These are phyloP conservation scores for Gyromitra esculenta DNA, from an alignment of 2,329 filamentous ascomycete genomes.

Conservation along the genomic window DNA sequence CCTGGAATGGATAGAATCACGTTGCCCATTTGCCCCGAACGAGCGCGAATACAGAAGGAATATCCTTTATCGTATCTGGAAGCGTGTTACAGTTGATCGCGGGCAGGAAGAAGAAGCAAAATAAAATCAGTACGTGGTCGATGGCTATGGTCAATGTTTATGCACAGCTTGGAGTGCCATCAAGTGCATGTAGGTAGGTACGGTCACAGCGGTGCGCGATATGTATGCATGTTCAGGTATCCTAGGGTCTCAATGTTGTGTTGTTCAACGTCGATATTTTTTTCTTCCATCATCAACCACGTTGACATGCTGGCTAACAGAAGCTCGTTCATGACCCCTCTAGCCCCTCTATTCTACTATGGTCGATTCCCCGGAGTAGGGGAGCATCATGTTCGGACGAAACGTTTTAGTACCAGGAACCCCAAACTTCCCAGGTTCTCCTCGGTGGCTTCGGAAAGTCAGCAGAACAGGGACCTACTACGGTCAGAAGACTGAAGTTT, in stretches of 20 bases:
- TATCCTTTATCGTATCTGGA: constrained; percentile 51
- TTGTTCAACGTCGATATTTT: constrained; percentile 46
- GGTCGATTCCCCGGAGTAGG: constrained; percentile 37
- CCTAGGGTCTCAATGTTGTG: constrained; percentile 44
- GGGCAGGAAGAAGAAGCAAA: constrained; percentile 38
- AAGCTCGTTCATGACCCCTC: constrained; percentile 38
- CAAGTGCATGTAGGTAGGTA: constrained; percentile 49
- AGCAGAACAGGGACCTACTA: constrained; percentile 25
- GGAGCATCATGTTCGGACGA: constrained; percentile 35
- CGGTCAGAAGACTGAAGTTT: constrained; percentile 12
- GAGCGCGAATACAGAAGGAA: constrained; percentile 48
- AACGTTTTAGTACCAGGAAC: constrained; percentile 27
- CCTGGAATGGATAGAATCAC: constrained; percentile 36
- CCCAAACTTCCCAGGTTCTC: constrained; percentile 21
- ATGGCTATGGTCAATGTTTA: constrained; percentile 44
- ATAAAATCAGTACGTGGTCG: constrained; percentile 47
- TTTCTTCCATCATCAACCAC: constrained; percentile 32
- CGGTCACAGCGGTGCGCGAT: constrained; percentile 42
- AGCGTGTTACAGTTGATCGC: constrained; percentile 41
- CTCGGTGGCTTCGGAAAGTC: constrained; percentile 16
- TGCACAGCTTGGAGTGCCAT: constrained; percentile 40
- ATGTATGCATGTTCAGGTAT: constrained; percentile 46
- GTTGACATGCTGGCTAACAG: constrained; percentile 35
- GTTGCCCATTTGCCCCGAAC: constrained; percentile 38
- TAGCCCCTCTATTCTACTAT: constrained; percentile 40